A percentile compares a stretch with the other conserved stretches of the same genome.
phyloP scores from a whole-genome alignment of 768 basidiomycete genomes.

The Tulasnella sp. region DNA sequence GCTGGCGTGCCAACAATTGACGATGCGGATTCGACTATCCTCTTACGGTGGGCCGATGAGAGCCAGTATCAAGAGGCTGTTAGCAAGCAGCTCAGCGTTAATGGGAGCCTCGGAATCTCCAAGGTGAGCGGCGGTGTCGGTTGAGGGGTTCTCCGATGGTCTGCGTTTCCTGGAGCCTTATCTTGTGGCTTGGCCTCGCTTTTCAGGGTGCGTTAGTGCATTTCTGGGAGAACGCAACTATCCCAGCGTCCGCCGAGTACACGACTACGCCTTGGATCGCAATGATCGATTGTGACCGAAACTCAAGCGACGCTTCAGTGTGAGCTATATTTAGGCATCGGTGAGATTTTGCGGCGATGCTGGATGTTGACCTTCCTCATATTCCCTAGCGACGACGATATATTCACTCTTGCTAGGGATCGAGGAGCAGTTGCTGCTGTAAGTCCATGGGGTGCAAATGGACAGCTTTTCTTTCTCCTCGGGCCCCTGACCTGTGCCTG shows the following conservation, averaged over 20 bases:
- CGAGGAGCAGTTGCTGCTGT: constrained; percentile 75
- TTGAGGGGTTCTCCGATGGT: constrained; percentile 3
- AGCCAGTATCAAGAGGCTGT: constrained; percentile 46
- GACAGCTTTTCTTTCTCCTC: not conserved
- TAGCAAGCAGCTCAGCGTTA: constrained; percentile 47
- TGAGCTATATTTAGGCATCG: not conserved
- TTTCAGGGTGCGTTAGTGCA: constrained; percentile 75
- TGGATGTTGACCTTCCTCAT: not conserved
- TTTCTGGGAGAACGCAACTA: constrained; percentile 49
- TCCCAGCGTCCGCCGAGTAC: not conserved
- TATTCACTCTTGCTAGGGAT: constrained; percentile 71
- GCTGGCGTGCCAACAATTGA: not conserved
- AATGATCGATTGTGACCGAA: constrained; percentile 69
- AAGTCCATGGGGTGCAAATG: constrained; percentile 25
- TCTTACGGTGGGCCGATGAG: constrained; percentile 16
- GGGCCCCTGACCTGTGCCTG: not conserved
- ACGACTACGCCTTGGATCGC: constrained; percentile 83
- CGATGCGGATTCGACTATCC: constrained; percentile 8
- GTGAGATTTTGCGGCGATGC: not conserved
- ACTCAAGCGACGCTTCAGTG: constrained; percentile 51
- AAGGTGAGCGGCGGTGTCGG: constrained; percentile 34
- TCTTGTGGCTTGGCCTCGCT: not conserved
- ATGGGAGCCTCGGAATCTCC: constrained; percentile 38
- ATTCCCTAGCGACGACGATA: constrained; percentile 38
- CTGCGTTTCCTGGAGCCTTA: too few relatives aligned